Evolutionary conservation across 306 rosid species (phyloP).

Genomic region (Lathyrus sativus): DNA sequence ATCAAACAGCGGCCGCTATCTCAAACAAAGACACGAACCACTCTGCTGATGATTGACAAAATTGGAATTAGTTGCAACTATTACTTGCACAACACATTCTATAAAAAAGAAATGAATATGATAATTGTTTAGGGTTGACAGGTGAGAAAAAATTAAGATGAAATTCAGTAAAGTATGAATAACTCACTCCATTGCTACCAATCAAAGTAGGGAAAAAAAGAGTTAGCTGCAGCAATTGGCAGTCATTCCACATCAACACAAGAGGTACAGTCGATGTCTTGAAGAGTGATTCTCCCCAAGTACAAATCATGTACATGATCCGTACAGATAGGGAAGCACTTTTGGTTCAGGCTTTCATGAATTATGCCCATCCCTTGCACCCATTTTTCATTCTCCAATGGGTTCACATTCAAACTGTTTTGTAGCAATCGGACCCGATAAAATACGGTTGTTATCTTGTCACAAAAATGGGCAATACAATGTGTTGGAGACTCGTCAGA

Average conservation of each 20-base stretch:
- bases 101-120: conserved; percentile 15
- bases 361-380: conserved; percentile 70
- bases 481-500: conserved; percentile 62
- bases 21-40: too few species aligned
- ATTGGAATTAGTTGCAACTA: conserved; percentile 1
- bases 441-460: conserved; percentile 51
- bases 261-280: conserved; percentile 71
- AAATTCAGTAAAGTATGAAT: background rate
- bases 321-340: conserved; percentile 79
- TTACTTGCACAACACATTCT: background rate
- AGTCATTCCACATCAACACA: conserved; percentile 52
- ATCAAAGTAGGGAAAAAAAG: background rate
- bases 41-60: background rate
- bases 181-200: conserved; percentile 3
- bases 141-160: background rate
- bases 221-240: conserved; percentile 1
- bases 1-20: too few species aligned
- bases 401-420: conserved; percentile 54
- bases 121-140: background rate
- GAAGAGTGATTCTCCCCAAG: conserved; percentile 67
- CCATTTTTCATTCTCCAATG: conserved; percentile 61
- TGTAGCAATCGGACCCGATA: conserved; percentile 72
- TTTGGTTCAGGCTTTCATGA: conserved; percentile 62
- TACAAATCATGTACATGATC: conserved; percentile 70
- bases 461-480: conserved; percentile 85